Evolutionary conservation across 1,284 basidiomycete genomes (phyloP).

Genomic region (Laetiporus sulphureus): DNA sequence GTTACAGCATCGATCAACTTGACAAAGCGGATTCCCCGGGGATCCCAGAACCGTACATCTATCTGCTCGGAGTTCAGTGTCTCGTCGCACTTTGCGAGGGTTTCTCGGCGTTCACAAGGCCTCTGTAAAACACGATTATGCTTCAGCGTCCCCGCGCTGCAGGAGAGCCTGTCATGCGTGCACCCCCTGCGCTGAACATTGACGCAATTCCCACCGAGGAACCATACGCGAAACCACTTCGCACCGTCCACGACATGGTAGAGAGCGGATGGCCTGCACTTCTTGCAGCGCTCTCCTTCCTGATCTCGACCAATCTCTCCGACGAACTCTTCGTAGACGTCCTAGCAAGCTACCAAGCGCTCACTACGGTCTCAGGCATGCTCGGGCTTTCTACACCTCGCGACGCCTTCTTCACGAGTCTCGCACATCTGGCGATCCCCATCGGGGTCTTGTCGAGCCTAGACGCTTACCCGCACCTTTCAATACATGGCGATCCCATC

Average conservation of each 20-base stretch:
- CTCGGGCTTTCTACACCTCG: slow-evolving; percentile 79
- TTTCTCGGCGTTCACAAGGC: slow-evolving; percentile 68
- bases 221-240: slow-evolving; percentile 45
- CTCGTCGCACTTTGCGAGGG: slow-evolving; percentile 86
- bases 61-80: slow-evolving; percentile 86
- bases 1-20: slow-evolving; percentile 82
- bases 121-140: slow-evolving; percentile 62
- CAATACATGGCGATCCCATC: slow-evolving; percentile 41
- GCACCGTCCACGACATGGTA: slow-evolving; percentile 70
- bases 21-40: slow-evolving; percentile 93
- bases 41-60: slow-evolving; percentile 90
- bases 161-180: slow-evolving; percentile 60
- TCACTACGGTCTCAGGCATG: slow-evolving; percentile 88
- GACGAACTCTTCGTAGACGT: slow-evolving; percentile 86
- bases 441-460: slow-evolving; percentile 80
- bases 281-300: slow-evolving; percentile 83
- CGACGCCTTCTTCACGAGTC: slow-evolving; percentile 87
- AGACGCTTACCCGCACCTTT: slow-evolving; percentile 43
- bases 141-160: slow-evolving; percentile 59
- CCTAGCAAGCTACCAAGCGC: slow-evolving; percentile 73
- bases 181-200: slow-evolving; percentile 70
- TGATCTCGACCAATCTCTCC: slow-evolving; percentile 83
- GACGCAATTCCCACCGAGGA: slow-evolving; percentile 53
- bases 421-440: slow-evolving; percentile 87
- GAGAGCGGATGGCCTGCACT: slow-evolving; percentile 86